These are phyloP conservation scores for Linaria vulgaris DNA, from an alignment of 257 asterid genomes.

Conservation along the genomic window DNA sequence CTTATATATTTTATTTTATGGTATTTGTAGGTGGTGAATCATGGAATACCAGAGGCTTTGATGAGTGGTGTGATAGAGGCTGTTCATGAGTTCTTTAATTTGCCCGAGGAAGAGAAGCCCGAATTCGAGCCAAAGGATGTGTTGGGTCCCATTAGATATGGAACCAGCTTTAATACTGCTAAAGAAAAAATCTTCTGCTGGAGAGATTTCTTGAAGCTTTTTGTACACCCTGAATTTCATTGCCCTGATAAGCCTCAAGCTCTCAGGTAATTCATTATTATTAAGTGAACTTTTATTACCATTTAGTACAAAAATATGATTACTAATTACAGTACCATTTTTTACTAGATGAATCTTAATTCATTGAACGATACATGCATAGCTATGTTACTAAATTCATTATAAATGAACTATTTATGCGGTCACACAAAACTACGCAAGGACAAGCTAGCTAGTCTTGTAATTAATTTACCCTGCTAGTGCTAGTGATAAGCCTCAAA, in stretches of 20 bases:
- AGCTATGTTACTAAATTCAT: no score
- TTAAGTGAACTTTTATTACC: no score
- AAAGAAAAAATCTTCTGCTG: constrained; percentile 49
- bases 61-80: constrained; percentile 42
- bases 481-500: no score
- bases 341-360: no score
- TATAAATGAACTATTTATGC: no score
- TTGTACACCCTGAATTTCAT: constrained; percentile 64
- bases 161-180: constrained; percentile 69
- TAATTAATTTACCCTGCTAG: no score
- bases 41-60: constrained; percentile 58
- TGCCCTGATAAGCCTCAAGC: constrained; percentile 53
- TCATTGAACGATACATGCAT: no score
- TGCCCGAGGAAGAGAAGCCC: constrained; percentile 66
- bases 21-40: constrained; percentile 56
- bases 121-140: constrained; percentile 48
- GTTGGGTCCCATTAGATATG: constrained; percentile 64
- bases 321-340: no score
- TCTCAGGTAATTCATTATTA: no score
- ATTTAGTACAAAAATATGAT: no score
- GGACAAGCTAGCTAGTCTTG: no score
- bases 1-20: not conserved
- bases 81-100: constrained; percentile 48
- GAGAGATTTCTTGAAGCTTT: constrained; percentile 79
- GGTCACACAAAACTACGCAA: no score